These are phyloP conservation scores for Pythium vanterpoolii DNA, from an alignment of 352 stramenopile genomes.

Conservation along the genomic window DNA sequence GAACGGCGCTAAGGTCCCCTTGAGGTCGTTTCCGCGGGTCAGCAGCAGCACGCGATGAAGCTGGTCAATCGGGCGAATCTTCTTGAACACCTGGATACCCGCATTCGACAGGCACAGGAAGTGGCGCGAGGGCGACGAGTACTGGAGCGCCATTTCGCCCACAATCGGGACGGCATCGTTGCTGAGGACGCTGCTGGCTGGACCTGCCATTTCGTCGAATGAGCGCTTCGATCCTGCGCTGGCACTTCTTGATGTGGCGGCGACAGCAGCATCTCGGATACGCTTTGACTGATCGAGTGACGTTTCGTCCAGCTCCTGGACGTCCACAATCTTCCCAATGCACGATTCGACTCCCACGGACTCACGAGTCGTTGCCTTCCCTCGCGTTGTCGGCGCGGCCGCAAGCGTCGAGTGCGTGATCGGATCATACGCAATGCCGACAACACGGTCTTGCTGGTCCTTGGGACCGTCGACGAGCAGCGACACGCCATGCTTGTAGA, in stretches of 20 bases:
- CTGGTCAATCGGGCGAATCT: conserved; percentile 87
- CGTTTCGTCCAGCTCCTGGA: conserved; percentile 54
- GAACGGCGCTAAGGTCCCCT: conserved; percentile 63
- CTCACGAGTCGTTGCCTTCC: conserved; percentile 73
- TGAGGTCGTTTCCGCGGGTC: conserved; percentile 64
- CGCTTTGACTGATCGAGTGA: conserved; percentile 8
- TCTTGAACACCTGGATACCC: conserved; percentile 89
- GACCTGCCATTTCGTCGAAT: conserved; percentile 66
- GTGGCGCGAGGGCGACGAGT: conserved; percentile 72
- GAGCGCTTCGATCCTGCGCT: conserved; percentile 46
- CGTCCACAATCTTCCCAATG: conserved; percentile 81
- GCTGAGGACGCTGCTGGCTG: conserved; percentile 23
- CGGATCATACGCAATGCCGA: conserved; percentile 70
- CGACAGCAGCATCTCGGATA: conserved; percentile 12
- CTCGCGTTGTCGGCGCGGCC: conserved; percentile 30
- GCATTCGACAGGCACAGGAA: conserved; percentile 84
- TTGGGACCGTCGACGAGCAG: conserved; percentile 73
- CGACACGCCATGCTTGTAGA: conserved; percentile 78
- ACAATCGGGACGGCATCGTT: conserved; percentile 41
- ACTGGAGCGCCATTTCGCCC: conserved; percentile 83
- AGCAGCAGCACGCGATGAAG: conserved; percentile 74
- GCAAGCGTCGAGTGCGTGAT: conserved; percentile 64
- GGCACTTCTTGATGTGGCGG: not conserved
- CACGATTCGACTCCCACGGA: conserved; percentile 71
- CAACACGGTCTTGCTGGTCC: conserved; percentile 74